Base-by-base conservation (phyloP, 148 eudicot genomes). In the Spergularia marina region DNA sequence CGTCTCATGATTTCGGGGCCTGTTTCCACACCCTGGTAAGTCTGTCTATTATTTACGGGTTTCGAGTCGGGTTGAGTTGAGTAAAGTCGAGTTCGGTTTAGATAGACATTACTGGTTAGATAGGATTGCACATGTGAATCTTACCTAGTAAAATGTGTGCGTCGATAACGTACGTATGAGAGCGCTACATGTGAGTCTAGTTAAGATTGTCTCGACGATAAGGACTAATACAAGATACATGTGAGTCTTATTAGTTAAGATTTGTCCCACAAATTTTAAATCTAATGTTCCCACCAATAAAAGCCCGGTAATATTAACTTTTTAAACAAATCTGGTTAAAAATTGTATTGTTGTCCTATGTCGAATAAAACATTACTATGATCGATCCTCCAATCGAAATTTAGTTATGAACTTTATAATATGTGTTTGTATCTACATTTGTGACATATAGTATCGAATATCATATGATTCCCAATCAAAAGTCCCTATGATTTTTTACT, bases 1-100 rank as follows among this genome's bases (percentile, higher is more conserved):
- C 96, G 12, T 88, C 94, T 41, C 98, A 93, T 51, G 98, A 93
- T 76, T 93, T 86, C 57, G 98, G 98, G 47, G 81, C 98, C 17
- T 93, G 98, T 57, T 93, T 93, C 68, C 98, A 93, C 71, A 86
- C 98, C 12, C 79, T 93, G 96, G 98, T 93, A 66, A 13, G 78
- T 36, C 8, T 2, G 2, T 7, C 0, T 30, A 41, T 25, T 16
- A 14, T 44, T 30, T 15, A 30, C 49, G 49, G 7, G 49, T 44
- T 30, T 30, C 49, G 10, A 44, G 49, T 44, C 9, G 49, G 9
- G 47, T 41, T 8, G 47, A 41, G 47, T 5, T 4, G 47, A 41
- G 47, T 5, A 1, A 41, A 44, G 49, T 44, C 49, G 49, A 44
- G 49, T 6, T 23, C 1, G 34, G 34, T 10, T 25, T n/a, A 40